Base-by-base conservation (phyloP, 331 rosid species). In the Prunus yedoensis region DNA sequence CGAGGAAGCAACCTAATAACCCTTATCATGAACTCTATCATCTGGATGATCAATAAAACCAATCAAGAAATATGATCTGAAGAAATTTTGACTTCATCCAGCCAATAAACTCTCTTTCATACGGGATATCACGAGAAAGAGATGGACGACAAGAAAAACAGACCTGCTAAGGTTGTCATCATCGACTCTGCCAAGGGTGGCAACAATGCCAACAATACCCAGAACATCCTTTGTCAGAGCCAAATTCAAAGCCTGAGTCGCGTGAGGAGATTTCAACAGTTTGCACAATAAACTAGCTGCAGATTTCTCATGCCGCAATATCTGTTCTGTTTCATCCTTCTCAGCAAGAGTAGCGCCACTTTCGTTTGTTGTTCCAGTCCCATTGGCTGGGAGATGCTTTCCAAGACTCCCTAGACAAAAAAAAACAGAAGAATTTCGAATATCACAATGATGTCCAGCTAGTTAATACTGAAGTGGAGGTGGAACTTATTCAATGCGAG, bases 131-230 rank as follows among this genome's bases (percentile, higher is more conserved):
- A 30, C 43, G 73, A 63, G 35, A 77, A 57, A 62, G 45, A 45
- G 30, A 50, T 59, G 73, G 71, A 56, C 67, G 20, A 17, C 49
- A 61, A 32, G 45, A 66, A 65, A 45, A 32, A 38, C 68, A 70
- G 35, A 91, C 97, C 87, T 88, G 89, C 97, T 89, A 53, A 89
- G 85, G 35, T 86, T 77, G 79, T 88, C 86, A 35, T 77, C 81
- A 28, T 80, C 87, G 71, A 88, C 93, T 80, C 59, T 84, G 51
- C 87, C 91, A 56, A 91, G 95, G 71, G 88, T 83, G 74, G 90
- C 91, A 68, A 91, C 93, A 77, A 91, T 77, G 38, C 93, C 94
- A 73, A 91, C 84, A 76, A 91, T 78, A 38, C 93, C 97, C 49
- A 91, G 75, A 73, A 85, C 77, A 85, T 88, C 93, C 81, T 88